Conservation (phyloP, 2,329 filamentous ascomycete species). For the Pseudogymnoascus sp. region DNA sequence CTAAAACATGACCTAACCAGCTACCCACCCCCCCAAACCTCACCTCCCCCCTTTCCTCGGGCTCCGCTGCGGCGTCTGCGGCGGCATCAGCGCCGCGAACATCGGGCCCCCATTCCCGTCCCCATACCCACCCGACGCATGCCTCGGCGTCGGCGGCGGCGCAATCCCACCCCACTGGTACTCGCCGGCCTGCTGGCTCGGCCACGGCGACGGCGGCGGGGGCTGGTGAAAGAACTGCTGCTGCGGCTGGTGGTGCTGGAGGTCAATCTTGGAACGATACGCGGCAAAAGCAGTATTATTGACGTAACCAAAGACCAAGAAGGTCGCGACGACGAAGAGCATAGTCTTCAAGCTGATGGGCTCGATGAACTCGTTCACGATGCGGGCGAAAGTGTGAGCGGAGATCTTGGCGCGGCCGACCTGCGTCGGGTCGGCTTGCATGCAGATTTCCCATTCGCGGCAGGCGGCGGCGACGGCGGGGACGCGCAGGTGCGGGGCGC, state of each 20-base stretch:
- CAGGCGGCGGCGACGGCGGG: conserved; percentile 70
- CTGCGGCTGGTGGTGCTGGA: conserved; percentile 28
- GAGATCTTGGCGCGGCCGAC: conserved; percentile 74
- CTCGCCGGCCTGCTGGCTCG: conserved; percentile 9
- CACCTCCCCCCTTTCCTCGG: conserved; percentile 19
- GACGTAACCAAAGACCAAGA: conserved; percentile 40
- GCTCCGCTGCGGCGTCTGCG: conserved; percentile 22
- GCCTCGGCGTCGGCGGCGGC: conserved; percentile 22
- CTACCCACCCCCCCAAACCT: not conserved
- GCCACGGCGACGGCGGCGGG: conserved; percentile 6
- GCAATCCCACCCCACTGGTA: conserved; percentile 22
- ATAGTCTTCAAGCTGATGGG: conserved; percentile 80
- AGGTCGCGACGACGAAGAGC: conserved; percentile 42
- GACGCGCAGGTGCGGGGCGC: conserved; percentile 53
- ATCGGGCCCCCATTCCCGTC: conserved; percentile 13
- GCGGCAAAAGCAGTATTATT: conserved; percentile 41
- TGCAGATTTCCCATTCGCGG: conserved; percentile 76
- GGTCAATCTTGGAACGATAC: conserved; percentile 24
- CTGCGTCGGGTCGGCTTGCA: conserved; percentile 70
- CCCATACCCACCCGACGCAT: conserved; percentile 14
- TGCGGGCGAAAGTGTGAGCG: conserved; percentile 80
- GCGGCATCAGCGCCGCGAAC: conserved; percentile 23
- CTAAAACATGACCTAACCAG: not conserved
- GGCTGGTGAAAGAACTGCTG: conserved; percentile 19
- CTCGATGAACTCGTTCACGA: conserved; percentile 89